phyloP scores from a whole-genome alignment of 345 rosid genomes.

The Salix dunnii region DNA sequence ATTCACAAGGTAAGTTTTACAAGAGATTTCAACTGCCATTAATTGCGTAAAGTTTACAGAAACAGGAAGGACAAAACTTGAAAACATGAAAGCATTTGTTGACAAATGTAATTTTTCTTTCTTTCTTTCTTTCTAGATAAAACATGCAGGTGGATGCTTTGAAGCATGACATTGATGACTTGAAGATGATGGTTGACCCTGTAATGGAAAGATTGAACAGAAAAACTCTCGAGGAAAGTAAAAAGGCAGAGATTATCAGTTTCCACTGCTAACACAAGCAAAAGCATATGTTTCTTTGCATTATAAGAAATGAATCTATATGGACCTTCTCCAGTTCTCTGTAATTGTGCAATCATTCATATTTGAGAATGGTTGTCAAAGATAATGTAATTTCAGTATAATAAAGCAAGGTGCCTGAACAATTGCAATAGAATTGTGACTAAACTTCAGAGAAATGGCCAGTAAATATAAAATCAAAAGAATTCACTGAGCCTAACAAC shows the following conservation, averaged over 20 bases:
- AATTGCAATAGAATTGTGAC: background rate
- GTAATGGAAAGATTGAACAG: constrained; percentile 29
- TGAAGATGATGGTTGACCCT: constrained; percentile 59
- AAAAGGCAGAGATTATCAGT: background rate
- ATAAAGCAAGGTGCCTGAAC: too few relatives aligned
- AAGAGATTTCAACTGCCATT: background rate
- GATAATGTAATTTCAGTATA: background rate
- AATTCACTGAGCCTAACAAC: too few relatives aligned
- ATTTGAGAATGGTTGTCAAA: background rate
- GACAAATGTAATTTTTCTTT: background rate
- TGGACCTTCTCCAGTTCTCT: background rate
- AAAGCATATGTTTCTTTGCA: background rate
- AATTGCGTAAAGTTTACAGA: background rate
- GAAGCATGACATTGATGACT: constrained; percentile 47
- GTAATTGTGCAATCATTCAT: background rate
- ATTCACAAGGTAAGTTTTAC: constrained; percentile 49
- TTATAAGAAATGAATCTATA: background rate
- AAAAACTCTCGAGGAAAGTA: constrained; percentile 26
- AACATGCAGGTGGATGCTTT: constrained; percentile 45
- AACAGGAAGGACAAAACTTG: background rate
- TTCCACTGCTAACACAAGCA: background rate
- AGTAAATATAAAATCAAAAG: too few relatives aligned
- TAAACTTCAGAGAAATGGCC: background rate
- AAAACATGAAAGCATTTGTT: background rate
- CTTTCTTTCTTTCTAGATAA: background rate